Percentiles rank a stretch among this genome's conserved stretches.
phyloP scores from a whole-genome alignment of 179 eudicot genomes.

The Corrigiola litoralis region DNA sequence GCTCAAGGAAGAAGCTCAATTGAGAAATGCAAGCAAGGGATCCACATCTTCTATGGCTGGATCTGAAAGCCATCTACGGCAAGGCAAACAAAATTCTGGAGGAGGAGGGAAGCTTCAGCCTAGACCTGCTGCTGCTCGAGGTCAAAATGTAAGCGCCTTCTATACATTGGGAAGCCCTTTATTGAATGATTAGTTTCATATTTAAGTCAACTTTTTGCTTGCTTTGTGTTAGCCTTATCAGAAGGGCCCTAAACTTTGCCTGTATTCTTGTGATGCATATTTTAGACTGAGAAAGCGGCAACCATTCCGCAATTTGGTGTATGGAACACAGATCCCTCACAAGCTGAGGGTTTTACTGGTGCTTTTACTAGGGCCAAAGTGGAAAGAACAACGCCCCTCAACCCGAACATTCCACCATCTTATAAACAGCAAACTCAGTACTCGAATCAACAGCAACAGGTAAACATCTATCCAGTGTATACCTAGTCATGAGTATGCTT shows the following conservation, averaged over 20 bases:
- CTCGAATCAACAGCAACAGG: constrained; percentile 12
- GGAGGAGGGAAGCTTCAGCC: constrained; percentile 20
- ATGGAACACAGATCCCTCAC: constrained; percentile 34
- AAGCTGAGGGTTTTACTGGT: constrained; percentile 34
- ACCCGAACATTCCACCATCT: constrained; percentile 8
- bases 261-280: not conserved
- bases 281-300: constrained; percentile 31
- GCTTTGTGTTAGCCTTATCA: not conserved
- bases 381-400: constrained; percentile 27
- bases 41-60: constrained; percentile 11
- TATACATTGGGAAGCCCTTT: not conserved
- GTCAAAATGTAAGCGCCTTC: constrained; percentile 26
- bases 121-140: constrained; percentile 2
- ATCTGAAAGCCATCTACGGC: constrained; percentile 8
- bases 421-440: constrained; percentile 8
- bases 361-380: constrained; percentile 27
- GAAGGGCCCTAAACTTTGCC: not conserved
- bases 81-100: constrained; percentile 19
- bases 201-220: not conserved
- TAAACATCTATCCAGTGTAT: not conserved
- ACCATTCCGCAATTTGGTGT: constrained; percentile 36
- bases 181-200: not conserved
- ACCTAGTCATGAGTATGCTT: not conserved
- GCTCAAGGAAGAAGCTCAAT: constrained; percentile 5
- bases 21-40: constrained; percentile 18